Percentiles rank a stretch among this genome's conserved stretches.
Conservation (phyloP, 257 asterid species). For the Anisodus acutangulus region DNA sequence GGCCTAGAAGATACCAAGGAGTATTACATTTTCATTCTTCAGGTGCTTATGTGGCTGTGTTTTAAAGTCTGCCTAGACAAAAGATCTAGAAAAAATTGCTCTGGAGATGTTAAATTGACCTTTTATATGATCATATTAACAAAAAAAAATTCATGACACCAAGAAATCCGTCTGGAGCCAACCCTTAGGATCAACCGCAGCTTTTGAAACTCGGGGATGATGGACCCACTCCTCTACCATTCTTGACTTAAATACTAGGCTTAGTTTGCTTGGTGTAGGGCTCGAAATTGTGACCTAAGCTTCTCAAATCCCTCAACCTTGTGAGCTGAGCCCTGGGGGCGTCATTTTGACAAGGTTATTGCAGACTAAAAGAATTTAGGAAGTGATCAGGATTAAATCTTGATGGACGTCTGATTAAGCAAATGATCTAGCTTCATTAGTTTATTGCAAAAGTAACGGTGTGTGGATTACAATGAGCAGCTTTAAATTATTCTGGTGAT, state of each 20-base stretch:
- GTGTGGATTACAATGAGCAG: background rate
- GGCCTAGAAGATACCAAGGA: constrained; percentile 12
- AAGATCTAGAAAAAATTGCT: background rate
- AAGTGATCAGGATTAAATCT: background rate
- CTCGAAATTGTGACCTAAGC: too few species aligned
- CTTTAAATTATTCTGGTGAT: constrained; percentile 3
- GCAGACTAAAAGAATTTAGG: background rate
- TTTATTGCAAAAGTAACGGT: constrained; percentile 6
- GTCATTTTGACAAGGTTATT: constrained; percentile 13
- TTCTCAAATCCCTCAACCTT: background rate
- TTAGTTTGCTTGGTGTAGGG: too few species aligned
- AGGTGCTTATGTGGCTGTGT: background rate
- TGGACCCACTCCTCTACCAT: too few species aligned
- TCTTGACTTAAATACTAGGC: too few species aligned
- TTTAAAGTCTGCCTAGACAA: background rate
- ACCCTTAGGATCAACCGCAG: too few species aligned
- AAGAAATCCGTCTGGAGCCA: background rate
- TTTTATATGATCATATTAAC: background rate
- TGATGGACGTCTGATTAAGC: background rate
- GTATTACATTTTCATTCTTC: constrained; percentile 6
- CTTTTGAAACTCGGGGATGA: too few species aligned
- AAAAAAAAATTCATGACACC: too few species aligned
- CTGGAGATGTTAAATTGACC: background rate
- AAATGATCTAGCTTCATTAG: background rate
- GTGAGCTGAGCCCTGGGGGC: constrained; percentile 14